Base-by-base conservation (phyloP, 345 rosid species). In the Brassica incana region DNA sequence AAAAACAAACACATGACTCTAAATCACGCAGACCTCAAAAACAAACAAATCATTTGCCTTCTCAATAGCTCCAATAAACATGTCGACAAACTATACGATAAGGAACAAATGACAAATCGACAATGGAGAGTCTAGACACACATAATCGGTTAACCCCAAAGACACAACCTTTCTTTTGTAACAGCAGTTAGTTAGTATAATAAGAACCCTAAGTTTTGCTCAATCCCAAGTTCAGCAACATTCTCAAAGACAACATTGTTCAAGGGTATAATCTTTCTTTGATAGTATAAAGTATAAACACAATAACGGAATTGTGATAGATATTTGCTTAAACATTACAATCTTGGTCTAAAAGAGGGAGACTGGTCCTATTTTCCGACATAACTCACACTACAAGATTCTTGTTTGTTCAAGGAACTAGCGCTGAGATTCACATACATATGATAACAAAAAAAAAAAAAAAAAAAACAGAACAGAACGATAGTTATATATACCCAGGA, bases 401-500 rank as follows among this genome's bases (percentile, higher is more conserved):
- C 36, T 7, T 1, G 11, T 11, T 63, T 61, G 6, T 72, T 27
- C 50, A 61, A 68, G 27, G 3, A 78, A 38, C 0, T 76, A 65
- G 29, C 67, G 15, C 33, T 61, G 14, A 58, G n/a, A 25, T 27
- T 52, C 15, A 63, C 11, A 71, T 9, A 69, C 40, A 68, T 6
- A 23, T 23, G 43, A 52, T 23, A 78, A 64, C 33, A n/a, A 40
- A 23, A 23, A 23, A 23, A 23, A 23, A 23, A 20, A 23, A 23
- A 23, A 23, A 5, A 52, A n/a, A 48, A 1, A 62, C 40, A 69
- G 8, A 61, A 30, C n/a, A 23, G 25, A 23, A 23, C 14, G 6
- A 0, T 11, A 1, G 25, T 8, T 25, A 20, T 4, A 64, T 64
- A 0, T 81, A 81, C 84, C 84, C 84, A 81, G 81, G 81, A 72